A percentile compares a stretch with the other conserved stretches of the same genome.
Conservation (phyloP, 2,329 filamentous ascomycete genomes). For the Grosmannia clavigera region DNA sequence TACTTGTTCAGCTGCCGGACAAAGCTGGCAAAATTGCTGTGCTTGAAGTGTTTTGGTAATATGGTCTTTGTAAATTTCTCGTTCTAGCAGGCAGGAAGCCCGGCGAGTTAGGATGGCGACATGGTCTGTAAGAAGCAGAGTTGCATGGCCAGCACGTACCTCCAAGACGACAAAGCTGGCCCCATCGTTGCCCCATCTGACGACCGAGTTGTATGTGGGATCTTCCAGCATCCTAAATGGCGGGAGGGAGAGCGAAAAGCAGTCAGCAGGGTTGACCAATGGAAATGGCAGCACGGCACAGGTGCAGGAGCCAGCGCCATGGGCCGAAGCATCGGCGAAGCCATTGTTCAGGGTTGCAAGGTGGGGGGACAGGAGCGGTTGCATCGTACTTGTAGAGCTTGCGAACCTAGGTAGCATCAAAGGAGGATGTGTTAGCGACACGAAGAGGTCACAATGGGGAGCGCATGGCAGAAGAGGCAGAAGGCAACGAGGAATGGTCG, state of each 20-base stretch:
- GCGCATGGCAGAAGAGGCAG: not conserved
- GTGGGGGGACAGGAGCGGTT: slow-evolving; percentile 1
- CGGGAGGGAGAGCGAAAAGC: slow-evolving; percentile 15
- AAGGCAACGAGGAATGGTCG: slow-evolving; percentile 17
- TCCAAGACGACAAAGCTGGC: slow-evolving; percentile 96
- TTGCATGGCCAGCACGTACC: slow-evolving; percentile 39
- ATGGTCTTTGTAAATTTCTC: slow-evolving; percentile 98
- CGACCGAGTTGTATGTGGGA: slow-evolving; percentile 80
- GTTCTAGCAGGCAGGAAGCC: slow-evolving; percentile 44
- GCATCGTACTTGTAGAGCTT: slow-evolving; percentile 83
- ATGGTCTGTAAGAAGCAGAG: slow-evolving; percentile 4
- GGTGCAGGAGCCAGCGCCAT: not conserved
- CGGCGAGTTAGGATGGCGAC: not conserved
- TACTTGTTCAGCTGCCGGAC: slow-evolving; percentile 95
- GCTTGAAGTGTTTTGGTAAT: slow-evolving; percentile 96
- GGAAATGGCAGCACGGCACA: not conserved
- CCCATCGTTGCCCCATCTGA: slow-evolving; percentile 88
- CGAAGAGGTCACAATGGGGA: not conserved
- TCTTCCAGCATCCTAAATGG: slow-evolving; percentile 81
- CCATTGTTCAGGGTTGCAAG: not conserved
- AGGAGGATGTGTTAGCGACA: slow-evolving; percentile 7
- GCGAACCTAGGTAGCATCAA: slow-evolving; percentile 55
- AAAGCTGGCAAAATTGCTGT: slow-evolving; percentile 96
- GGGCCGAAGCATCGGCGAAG: not conserved
- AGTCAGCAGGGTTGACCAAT: not conserved